Evolutionary conservation across 2,329 filamentous ascomycete genomes (phyloP).

Genomic region (Samsoniella hepiali): DNA sequence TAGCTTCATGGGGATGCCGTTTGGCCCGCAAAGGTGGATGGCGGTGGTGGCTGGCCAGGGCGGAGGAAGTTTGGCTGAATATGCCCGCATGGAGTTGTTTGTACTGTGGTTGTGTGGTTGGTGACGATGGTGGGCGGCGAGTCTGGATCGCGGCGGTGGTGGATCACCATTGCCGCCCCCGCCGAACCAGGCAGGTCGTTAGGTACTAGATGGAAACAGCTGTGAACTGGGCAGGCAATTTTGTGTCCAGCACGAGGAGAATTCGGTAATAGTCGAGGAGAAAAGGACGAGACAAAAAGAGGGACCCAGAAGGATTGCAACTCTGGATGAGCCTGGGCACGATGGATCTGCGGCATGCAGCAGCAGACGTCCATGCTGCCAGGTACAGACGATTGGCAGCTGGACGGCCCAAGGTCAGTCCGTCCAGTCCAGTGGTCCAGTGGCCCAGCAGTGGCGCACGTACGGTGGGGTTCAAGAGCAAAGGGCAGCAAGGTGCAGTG

Average conservation of each 20-base stretch:
- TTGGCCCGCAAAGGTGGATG: not conserved
- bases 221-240: not conserved
- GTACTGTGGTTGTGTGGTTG: not conserved
- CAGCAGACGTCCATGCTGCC: not conserved
- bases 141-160: not conserved
- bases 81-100: not conserved
- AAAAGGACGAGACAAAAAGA: not conserved
- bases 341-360: slow-evolving; percentile 2
- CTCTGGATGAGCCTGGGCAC: not conserved
- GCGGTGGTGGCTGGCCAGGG: not conserved
- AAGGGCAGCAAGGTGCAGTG: too few species aligned
- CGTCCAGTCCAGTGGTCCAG: too few species aligned
- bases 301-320: not conserved
- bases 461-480: not conserved
- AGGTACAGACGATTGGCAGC: not conserved
- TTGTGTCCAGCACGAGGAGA: not conserved
- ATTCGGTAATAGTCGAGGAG: not conserved
- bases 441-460: not conserved
- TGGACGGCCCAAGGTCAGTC: too few species aligned
- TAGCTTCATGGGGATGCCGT: not conserved
- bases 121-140: not conserved
- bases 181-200: not conserved
- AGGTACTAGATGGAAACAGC: not conserved
- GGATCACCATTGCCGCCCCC: not conserved
- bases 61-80: not conserved